Percentiles rank a stretch among this genome's conserved stretches.
These are phyloP conservation scores for Tulasnella sp. DNA, from an alignment of 768 basidiomycete genomes.

Conservation along the genomic window DNA sequence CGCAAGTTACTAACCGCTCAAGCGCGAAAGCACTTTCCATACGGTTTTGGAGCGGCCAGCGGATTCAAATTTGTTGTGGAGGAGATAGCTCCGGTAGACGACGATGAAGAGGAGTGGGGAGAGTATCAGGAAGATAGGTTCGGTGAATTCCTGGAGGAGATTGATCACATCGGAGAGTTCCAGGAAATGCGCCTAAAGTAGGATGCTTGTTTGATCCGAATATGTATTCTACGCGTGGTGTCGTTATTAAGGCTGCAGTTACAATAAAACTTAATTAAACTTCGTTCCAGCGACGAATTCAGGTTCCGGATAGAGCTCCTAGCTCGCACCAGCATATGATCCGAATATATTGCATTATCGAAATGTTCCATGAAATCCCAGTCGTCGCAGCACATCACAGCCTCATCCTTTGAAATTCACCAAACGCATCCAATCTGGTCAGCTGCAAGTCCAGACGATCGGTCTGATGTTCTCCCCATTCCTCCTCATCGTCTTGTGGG, in stretches of 20 bases:
- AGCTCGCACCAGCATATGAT: too few relatives aligned
- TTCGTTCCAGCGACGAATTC: too few relatives aligned
- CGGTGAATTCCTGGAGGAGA: not conserved
- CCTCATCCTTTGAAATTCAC: not conserved
- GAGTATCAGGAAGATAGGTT: slow-evolving; percentile 6
- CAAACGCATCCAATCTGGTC: not conserved
- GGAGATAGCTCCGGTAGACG: not conserved
- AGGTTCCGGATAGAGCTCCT: too few relatives aligned
- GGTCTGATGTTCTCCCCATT: not conserved
- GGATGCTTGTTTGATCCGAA: not conserved
- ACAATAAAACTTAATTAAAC: too few relatives aligned
- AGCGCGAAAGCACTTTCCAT: not conserved
- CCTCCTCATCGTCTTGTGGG: not conserved
- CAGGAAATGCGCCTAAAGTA: not conserved
- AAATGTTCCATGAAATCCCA: too few relatives aligned
- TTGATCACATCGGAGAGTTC: not conserved
- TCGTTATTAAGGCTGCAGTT: too few relatives aligned
- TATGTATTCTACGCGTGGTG: not conserved
- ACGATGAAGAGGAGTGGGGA: slow-evolving; percentile 7
- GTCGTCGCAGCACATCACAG: not conserved
- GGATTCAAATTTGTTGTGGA: not conserved
- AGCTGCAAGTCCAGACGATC: not conserved
- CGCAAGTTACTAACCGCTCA: not conserved
- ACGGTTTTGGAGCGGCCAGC: not conserved
- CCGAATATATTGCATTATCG: too few relatives aligned